A percentile compares a stretch with the other conserved stretches of the same genome.
phyloP scores from a whole-genome alignment of 2,329 filamentous ascomycete species.

The Rhexocercosporidium sp. region DNA sequence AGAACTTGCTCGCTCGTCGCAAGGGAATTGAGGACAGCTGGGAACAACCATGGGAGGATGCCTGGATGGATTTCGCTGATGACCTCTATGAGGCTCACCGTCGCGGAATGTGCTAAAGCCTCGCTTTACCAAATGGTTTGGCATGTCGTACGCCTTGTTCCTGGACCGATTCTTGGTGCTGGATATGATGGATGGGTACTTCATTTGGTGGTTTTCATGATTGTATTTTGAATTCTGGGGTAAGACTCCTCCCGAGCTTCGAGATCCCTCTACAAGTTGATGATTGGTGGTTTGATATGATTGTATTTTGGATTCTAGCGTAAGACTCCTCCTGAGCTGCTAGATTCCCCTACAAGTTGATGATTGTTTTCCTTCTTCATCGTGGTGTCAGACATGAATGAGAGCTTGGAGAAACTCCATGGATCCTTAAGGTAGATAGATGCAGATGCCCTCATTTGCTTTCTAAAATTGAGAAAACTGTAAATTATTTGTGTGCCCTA shows the following conservation, averaged over 20 bases:
- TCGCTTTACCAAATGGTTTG: neutral
- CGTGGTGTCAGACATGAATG: no score
- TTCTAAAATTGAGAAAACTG: neutral
- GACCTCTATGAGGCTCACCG: neutral
- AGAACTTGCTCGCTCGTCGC: neutral
- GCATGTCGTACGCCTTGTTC: no score
- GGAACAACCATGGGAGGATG: slow-evolving; percentile 6
- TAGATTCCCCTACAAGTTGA: neutral
- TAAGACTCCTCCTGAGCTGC: neutral
- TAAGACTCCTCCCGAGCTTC: neutral
- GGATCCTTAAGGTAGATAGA: no score
- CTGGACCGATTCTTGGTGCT: no score
- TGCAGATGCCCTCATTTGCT: no score
- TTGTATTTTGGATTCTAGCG: no score
- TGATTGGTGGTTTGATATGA: no score
- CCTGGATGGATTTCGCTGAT: neutral
- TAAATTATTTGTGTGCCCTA: neutral
- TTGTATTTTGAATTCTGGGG: neutral
- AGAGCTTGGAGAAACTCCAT: no score
- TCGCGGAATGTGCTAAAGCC: neutral
- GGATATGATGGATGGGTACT: no score
- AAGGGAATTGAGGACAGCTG: neutral
- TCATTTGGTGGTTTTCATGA: neutral
- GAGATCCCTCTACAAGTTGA: no score
- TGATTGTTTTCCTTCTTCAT: no score